phyloP scores from a whole-genome alignment of 306 rosid genomes.

The Lathyrus oleraceus region DNA sequence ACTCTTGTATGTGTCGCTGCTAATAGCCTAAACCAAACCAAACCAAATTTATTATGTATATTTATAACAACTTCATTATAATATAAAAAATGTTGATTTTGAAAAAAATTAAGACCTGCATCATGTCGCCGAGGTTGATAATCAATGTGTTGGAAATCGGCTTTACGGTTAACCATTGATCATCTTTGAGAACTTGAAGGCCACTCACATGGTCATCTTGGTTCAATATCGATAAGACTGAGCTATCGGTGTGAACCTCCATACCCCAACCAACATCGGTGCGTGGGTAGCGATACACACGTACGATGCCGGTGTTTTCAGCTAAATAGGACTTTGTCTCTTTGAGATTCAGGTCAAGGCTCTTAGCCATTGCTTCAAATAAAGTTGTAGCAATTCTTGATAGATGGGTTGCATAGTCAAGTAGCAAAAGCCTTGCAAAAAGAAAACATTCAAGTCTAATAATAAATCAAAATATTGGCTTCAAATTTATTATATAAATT shows the following conservation, averaged over 20 bases:
- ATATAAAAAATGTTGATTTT: too few species aligned
- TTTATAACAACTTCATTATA: background rate
- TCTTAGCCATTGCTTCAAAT: constrained; percentile 48
- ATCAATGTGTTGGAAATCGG: constrained; percentile 50
- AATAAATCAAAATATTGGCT: background rate
- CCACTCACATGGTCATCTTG: constrained; percentile 50
- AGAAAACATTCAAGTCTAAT: background rate
- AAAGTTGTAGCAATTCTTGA: constrained; percentile 43
- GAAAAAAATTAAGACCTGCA: constrained; percentile 34
- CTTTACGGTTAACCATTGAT: constrained; percentile 52
- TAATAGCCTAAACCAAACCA: constrained; percentile 53
- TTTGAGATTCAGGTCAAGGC: constrained; percentile 41
- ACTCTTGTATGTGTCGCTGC: constrained; percentile 59
- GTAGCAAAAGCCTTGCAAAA: constrained; percentile 44
- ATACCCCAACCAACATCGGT: constrained; percentile 52
- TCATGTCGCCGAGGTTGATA: constrained; percentile 50
- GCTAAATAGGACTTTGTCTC: constrained; percentile 37
- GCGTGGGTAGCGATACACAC: constrained; percentile 66
- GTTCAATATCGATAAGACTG: constrained; percentile 40
- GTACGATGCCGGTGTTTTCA: constrained; percentile 52
- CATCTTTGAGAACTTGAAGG: constrained; percentile 59
- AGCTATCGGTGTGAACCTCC: constrained; percentile 68
- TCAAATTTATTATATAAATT: background rate
- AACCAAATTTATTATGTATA: background rate
- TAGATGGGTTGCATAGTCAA: constrained; percentile 57